Base-by-base conservation (phyloP, 108 stramenopile species). In the Cyclotella choctawhatcheeana region DNA sequence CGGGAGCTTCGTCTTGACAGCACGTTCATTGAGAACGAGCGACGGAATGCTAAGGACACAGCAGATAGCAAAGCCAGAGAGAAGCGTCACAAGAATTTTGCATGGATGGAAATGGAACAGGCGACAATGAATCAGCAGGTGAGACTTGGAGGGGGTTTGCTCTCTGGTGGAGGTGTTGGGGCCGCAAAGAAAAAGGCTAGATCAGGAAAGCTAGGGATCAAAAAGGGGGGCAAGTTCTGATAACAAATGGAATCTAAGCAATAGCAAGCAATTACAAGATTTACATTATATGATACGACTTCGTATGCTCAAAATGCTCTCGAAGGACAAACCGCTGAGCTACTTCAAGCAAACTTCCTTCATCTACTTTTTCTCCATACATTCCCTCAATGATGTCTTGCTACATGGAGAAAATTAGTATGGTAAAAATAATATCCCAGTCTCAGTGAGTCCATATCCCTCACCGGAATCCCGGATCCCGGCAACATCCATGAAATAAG, bases 361-460 rank as follows among this genome's bases (percentile, higher is more conserved):
- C 18, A 3, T 61, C 35, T 13, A 33, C 50, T 21, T 86, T 77
- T 30, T 87, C 76, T 21, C 73, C 87, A 75, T 97, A 97, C 67
- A 97, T 54, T 2, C 47, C 74, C 4, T 73, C 48, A 37, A 97
- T 88, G 21, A 89, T 52, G 40, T 86, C 90, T 32, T 84, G 68
- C 64, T 97, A 96, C 21, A 83, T 82, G 60, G 89, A 79, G 69
- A 96, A 77, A 13, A 97, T 91, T 62, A 90, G 85, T 81, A 96
- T 31, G 30, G 3, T 1, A 22, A 13, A 58, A 8, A 58, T 14
- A 7, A 18, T 14, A 31, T 32, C 4, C 16, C n/a, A 10, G 98
- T 98, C 69, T 98, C 98, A 3, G 97, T 97, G 43, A 98, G 71
- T 17, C 98, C 98, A 64, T 96, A 96, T 3, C 97, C 97, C 64